phyloP scores from a whole-genome alignment of 306 rosid species.

The Cucumis cinereus region DNA sequence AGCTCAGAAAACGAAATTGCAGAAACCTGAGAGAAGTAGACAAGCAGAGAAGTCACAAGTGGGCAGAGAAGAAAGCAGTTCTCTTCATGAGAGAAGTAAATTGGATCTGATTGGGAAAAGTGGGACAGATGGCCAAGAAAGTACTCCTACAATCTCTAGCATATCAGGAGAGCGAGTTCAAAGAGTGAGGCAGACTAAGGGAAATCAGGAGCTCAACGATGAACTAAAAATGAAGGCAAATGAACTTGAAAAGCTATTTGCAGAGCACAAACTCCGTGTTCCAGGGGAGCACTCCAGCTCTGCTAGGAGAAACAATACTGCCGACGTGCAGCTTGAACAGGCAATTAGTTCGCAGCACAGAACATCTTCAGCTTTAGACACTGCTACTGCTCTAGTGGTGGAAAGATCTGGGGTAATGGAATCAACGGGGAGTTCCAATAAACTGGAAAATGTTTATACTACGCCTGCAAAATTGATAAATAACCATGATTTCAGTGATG shows the following conservation, averaged over 20 bases:
- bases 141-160: constrained; percentile 15
- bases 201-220: constrained; percentile 83
- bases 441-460: constrained; percentile 19
- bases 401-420: constrained; percentile 26
- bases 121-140: constrained; percentile 32
- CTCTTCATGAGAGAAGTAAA: constrained; percentile 29
- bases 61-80: constrained; percentile 34
- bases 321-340: constrained; percentile 39
- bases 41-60: constrained; percentile 29
- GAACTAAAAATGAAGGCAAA: constrained; percentile 90
- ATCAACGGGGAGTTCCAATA: constrained; percentile 28
- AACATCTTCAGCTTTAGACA: constrained; percentile 37
- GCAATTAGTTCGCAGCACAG: constrained; percentile 29
- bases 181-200: constrained; percentile 74
- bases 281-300: constrained; percentile 76
- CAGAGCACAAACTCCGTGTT: constrained; percentile 89
- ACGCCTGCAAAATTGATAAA: constrained; percentile 24
- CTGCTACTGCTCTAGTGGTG: constrained; percentile 29
- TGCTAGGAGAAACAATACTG: constrained; percentile 47
- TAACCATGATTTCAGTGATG: constrained; percentile 46
- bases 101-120: constrained; percentile 30
- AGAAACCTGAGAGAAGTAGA: constrained; percentile 30
- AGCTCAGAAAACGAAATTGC: constrained; percentile 39
- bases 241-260: constrained; percentile 95
- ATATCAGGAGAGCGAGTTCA: constrained; percentile 43